phyloP scores from a whole-genome alignment of 2,329 filamentous ascomycete genomes.

The Penicillium carneum region DNA sequence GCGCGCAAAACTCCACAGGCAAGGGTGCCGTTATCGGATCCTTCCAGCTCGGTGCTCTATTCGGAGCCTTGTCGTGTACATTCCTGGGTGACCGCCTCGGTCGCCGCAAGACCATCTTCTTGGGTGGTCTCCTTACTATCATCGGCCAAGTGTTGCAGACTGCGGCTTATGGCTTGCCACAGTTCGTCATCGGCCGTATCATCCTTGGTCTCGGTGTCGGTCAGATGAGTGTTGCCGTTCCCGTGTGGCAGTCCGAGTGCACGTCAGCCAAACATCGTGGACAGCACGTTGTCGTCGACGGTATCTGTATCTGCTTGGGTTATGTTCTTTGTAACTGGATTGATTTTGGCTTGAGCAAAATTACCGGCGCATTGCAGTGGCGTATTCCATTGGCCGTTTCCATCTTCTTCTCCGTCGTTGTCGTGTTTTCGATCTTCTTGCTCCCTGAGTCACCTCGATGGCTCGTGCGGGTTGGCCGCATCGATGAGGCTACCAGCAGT shows the following conservation, averaged over 20 bases:
- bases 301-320: slow-evolving; percentile 52
- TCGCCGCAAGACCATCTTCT: slow-evolving; percentile 55
- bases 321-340: slow-evolving; percentile 38
- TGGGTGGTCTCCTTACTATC: slow-evolving; percentile 54
- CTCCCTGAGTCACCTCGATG: slow-evolving; percentile 37
- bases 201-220: slow-evolving; percentile 60
- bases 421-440: slow-evolving; percentile 33
- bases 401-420: slow-evolving; percentile 35
- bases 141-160: slow-evolving; percentile 56
- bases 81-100: slow-evolving; percentile 56
- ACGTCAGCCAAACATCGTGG: slow-evolving; percentile 57
- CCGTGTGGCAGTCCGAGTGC: slow-evolving; percentile 60
- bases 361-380: slow-evolving; percentile 32
- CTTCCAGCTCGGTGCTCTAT: slow-evolving; percentile 28
- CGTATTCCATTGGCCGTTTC: slow-evolving; percentile 35
- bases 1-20: slow-evolving; percentile 30
- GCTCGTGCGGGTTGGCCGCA: slow-evolving; percentile 45
- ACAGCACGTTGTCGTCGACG: slow-evolving; percentile 58
- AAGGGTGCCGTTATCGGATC: slow-evolving; percentile 40
- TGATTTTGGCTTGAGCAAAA: slow-evolving; percentile 44
- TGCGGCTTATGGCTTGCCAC: slow-evolving; percentile 54
- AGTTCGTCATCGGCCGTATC: slow-evolving; percentile 59
- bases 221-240: slow-evolving; percentile 57
- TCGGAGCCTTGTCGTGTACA: slow-evolving; percentile 30
- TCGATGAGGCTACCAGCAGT: slow-evolving; percentile 46